These are phyloP conservation scores for Diaporthe sp. DNA, from an alignment of 2,329 filamentous ascomycete species.

Conservation along the genomic window DNA sequence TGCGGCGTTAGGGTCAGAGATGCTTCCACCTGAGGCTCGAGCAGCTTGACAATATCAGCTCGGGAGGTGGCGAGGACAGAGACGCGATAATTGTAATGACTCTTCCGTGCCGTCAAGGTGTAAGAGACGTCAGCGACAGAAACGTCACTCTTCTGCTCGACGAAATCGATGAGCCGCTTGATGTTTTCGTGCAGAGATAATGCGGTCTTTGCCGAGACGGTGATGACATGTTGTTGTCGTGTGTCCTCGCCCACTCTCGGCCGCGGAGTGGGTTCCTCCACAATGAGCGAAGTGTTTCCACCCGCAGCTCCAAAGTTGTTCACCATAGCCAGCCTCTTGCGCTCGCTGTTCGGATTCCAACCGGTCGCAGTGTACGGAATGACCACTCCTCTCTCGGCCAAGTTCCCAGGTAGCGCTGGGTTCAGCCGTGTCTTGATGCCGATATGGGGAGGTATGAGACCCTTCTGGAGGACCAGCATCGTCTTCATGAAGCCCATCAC, in stretches of 20 bases:
- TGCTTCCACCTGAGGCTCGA: not conserved
- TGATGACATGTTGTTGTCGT: not conserved
- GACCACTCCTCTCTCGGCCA: not conserved
- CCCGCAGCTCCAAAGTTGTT: conserved; percentile 37
- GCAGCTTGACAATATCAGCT: not conserved
- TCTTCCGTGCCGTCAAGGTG: conserved; percentile 3
- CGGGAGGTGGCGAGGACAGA: conserved; percentile 35
- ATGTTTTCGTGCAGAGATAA: not conserved
- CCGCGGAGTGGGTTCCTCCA: conserved; percentile 7
- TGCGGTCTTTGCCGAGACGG: not conserved
- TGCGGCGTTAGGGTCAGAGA: not conserved
- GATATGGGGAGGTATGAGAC: conserved; percentile 63
- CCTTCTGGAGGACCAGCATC: conserved; percentile 63
- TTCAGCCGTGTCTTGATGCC: conserved; percentile 56
- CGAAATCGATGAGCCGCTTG: not conserved
- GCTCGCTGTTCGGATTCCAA: not conserved
- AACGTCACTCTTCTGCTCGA: not conserved
- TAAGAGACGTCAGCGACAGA: not conserved
- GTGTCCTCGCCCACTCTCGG: not conserved
- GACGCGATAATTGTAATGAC: not conserved
- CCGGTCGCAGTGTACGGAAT: not conserved
- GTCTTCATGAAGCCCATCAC: conserved; percentile 60
- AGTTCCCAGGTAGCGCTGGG: conserved; percentile 9
- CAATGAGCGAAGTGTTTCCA: conserved; percentile 8
- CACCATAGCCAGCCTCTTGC: not conserved